These are phyloP conservation scores for Penicillium simplicissimum DNA, from an alignment of 495 filamentous ascomycete species.

Conservation along the genomic window DNA sequence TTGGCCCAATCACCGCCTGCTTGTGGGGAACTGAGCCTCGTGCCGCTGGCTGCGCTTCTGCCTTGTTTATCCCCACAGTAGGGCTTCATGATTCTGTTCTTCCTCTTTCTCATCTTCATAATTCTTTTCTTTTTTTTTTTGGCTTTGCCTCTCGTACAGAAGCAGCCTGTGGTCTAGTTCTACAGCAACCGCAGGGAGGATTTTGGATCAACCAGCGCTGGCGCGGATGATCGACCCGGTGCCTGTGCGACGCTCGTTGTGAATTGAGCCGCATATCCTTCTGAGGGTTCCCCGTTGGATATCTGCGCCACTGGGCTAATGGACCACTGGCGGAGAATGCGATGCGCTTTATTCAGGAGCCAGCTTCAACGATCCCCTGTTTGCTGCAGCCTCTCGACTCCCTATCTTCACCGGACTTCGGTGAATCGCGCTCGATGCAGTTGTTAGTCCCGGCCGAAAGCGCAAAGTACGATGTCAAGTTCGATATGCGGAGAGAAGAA, in stretches of 20 bases:
- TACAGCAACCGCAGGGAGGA: slow-evolving; percentile 13
- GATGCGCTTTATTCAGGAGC: neutral
- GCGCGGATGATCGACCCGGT: slow-evolving; percentile 37
- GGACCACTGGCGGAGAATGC: neutral
- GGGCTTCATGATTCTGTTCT: too few relatives aligned
- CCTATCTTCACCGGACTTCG: slow-evolving; percentile 18
- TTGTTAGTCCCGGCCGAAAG: slow-evolving; percentile 20
- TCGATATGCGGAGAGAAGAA: neutral
- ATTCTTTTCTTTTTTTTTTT: too few relatives aligned
- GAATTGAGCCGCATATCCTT: slow-evolving; percentile 42
- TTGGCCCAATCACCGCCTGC: slow-evolving; percentile 24
- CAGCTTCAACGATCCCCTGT: slow-evolving; percentile 21
- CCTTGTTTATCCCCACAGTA: neutral
- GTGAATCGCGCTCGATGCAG: slow-evolving; percentile 13
- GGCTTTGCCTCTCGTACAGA: neutral
- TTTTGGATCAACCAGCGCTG: slow-evolving; percentile 21
- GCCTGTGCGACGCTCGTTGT: slow-evolving; percentile 37
- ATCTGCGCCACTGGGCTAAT: neutral
- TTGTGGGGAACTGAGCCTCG: slow-evolving; percentile 6
- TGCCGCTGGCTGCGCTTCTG: neutral
- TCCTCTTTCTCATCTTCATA: too few relatives aligned
- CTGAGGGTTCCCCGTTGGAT: slow-evolving; percentile 39
- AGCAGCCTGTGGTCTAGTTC: neutral
- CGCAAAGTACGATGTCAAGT: neutral
- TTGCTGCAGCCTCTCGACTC: slow-evolving; percentile 15